A percentile compares a stretch with the other conserved stretches of the same genome.
Evolutionary conservation across 768 basidiomycete species (phyloP).

Genomic region (Agaricus subrufescens): DNA sequence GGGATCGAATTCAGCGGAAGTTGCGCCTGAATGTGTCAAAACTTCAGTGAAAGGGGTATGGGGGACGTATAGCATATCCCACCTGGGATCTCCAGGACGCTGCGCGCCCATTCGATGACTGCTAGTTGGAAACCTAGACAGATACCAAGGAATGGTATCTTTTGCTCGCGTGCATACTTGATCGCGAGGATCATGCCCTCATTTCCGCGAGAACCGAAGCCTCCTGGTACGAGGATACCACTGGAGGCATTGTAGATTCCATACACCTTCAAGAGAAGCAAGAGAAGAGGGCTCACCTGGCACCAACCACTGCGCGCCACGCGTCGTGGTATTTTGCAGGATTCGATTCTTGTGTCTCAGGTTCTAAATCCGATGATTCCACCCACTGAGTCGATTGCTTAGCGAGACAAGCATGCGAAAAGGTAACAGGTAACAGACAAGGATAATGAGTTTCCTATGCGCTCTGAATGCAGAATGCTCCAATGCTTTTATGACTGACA

Average conservation of each 20-base stretch:
- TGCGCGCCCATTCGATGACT: conserved; percentile 91
- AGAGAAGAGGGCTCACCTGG: conserved; percentile 50
- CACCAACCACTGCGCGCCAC: conserved; percentile 88
- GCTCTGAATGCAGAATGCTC: conserved; percentile 97
- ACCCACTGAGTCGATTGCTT: conserved; percentile 66
- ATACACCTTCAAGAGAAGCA: neutral
- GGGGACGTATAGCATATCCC: conserved; percentile 15
- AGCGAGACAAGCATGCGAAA: neutral
- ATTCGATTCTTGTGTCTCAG: conserved; percentile 68
- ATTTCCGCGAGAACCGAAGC: conserved; percentile 89
- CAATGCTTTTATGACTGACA: conserved; percentile 94
- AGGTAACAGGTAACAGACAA: conserved; percentile 43
- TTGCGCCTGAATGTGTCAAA: conserved; percentile 53
- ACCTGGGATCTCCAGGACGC: conserved; percentile 72
- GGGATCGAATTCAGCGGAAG: conserved; percentile 76
- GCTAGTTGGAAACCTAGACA: conserved; percentile 98
- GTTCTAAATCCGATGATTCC: conserved; percentile 88
- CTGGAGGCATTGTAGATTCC: conserved; percentile 29
- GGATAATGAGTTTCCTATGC: conserved; percentile 74
- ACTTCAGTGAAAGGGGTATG: neutral
- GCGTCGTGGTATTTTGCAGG: conserved; percentile 94
- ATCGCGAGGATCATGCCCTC: conserved; percentile 99
- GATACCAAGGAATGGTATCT: conserved; percentile 92
- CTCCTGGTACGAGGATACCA: conserved; percentile 96
- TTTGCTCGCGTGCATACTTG: conserved; percentile 94